Evolutionary conservation across 176 grass and related monocot genomes (phyloP).

Genomic region (Musa schizocarpa): DNA sequence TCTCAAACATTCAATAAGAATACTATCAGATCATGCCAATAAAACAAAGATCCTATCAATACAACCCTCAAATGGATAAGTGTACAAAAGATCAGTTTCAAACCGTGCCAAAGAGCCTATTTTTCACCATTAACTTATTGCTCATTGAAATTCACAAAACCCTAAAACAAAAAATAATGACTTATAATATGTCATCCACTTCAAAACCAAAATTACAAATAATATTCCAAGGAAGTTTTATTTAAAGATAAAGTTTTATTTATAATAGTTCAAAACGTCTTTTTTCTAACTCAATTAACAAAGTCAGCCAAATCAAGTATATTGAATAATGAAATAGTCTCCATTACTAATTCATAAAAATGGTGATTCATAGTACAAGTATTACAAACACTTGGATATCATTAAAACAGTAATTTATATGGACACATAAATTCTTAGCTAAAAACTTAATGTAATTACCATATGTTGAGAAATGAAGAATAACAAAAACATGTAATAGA

Average conservation of each 20-base stretch:
- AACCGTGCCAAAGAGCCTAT: neutral
- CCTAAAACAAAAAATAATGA: neutral
- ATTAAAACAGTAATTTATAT: neutral
- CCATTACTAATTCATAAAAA: too few species aligned
- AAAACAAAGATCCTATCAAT: constrained; percentile 75
- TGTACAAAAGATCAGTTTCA: too few species aligned
- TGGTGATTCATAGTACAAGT: too few species aligned
- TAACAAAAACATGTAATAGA: neutral
- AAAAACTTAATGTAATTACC: neutral
- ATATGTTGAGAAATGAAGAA: neutral
- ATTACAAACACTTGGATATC: too few species aligned
- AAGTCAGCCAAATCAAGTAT: too few species aligned
- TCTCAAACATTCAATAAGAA: constrained; percentile 30
- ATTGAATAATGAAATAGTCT: too few species aligned
- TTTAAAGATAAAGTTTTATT: too few species aligned
- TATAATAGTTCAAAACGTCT: too few species aligned
- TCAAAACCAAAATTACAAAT: too few species aligned
- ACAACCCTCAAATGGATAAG: constrained; percentile 40
- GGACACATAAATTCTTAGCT: neutral
- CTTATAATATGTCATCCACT: neutral
- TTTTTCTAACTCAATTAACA: too few species aligned
- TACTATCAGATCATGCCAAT: constrained; percentile 64
- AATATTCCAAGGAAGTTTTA: too few species aligned
- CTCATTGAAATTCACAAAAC: neutral
- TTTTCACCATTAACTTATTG: neutral